These are phyloP conservation scores for Daldinia decipiens DNA, from an alignment of 495 filamentous ascomycete species.

Conservation along the genomic window DNA sequence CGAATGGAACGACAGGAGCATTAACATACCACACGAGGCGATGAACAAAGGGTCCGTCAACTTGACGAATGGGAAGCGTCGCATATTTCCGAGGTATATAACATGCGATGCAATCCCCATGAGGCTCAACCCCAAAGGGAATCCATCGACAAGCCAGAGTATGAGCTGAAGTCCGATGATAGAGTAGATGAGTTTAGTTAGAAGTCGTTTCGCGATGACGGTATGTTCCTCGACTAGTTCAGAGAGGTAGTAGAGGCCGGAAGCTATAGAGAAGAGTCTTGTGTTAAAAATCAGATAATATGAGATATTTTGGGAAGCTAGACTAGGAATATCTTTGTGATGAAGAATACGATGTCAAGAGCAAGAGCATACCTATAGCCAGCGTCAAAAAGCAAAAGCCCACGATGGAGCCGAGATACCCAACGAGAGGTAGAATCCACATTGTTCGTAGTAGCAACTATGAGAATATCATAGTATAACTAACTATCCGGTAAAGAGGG, in stretches of 20 bases:
- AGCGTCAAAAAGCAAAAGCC: constrained; percentile 94
- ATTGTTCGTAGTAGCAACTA: constrained; percentile 58
- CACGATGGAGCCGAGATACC: constrained; percentile 85
- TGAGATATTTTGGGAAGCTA: not conserved
- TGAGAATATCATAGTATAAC: constrained; percentile 31
- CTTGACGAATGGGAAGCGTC: constrained; percentile 88
- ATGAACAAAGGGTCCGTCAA: constrained; percentile 90
- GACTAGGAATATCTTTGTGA: not conserved
- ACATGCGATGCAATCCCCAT: constrained; percentile 85
- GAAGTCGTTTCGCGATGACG: constrained; percentile 84
- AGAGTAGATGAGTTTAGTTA: constrained; percentile 84
- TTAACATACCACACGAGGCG: constrained; percentile 73
- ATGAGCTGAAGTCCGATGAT: constrained; percentile 80
- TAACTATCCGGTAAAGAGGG: constrained; percentile 6
- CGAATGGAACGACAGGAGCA: not conserved
- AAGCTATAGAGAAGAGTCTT: constrained; percentile 65
- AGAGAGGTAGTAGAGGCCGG: constrained; percentile 96
- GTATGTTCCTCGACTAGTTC: constrained; percentile 98
- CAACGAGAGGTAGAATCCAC: constrained; percentile 92
- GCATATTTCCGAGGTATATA: constrained; percentile 89
- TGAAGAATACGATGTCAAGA: constrained; percentile 4
- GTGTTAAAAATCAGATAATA: constrained; percentile 7
- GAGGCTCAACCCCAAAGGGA: constrained; percentile 76
- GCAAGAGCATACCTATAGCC: constrained; percentile 76
- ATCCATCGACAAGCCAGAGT: constrained; percentile 82